Evolutionary conservation across 768 basidiomycete genomes (phyloP), one percentile per base, ranked within the genome.

Genomic region (Erythrobasidium yunnanense): DNA sequence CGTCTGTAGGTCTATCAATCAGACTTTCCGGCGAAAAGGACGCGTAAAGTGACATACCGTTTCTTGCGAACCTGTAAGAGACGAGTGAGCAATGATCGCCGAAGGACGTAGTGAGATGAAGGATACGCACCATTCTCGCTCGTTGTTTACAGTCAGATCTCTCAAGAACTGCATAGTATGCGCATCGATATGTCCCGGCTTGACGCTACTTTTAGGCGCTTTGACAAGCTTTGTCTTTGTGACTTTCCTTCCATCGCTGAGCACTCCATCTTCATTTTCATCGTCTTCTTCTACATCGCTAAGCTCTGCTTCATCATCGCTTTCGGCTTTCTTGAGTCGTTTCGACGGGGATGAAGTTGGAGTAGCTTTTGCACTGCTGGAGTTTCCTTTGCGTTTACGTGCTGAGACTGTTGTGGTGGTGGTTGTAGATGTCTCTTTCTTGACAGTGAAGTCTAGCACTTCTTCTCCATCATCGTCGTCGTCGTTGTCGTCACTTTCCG

Each of bases 301-400:
- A 58, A 27, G 20, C n/a, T 46, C 56, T 15, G n/a, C 56, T 4
- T 58, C 45, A 20, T 29, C 29, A 27, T 46, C 56, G 22, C 38
- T 58, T 15, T 46, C 6, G 20, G 15, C 45, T 25, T 58, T 58
- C 45, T 58, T 58, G 15, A 17, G 38, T 8, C 35, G 32, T 22
- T 58, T 58, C 3, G 56, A 58, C 42, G 56, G 56, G 25, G 34
- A 45, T n/a, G n/a, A n/a, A n/a, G n/a, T n/a, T n/a, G n/a, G n/a
- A n/a, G 11, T n/a, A 11, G 38, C 38, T 42, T n/a, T 42, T n/a
- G 38, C 38, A 11, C 38, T 42, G n/a, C n/a, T 42, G 38, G 11
- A 42, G 13, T 23, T 18, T 25, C 23, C 49, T 51, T 25, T 25
- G 11, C 49, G 17, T 51, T 51, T 25, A 11, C 7, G 8, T 13